phyloP scores from a whole-genome alignment of 2,329 filamentous ascomycete genomes.

The Bipolaris victoriae region DNA sequence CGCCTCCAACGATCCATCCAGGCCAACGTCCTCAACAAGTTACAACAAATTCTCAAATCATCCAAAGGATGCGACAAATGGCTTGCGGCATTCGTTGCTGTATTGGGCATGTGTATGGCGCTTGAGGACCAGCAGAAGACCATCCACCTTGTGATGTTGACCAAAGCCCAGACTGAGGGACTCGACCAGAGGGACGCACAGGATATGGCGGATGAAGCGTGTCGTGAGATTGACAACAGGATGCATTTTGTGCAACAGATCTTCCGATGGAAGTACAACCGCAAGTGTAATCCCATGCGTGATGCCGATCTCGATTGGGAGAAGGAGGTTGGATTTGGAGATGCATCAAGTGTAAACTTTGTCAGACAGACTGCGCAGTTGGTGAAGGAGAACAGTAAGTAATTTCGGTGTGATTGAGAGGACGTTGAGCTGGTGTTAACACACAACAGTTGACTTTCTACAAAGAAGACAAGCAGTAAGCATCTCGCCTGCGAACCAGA shows the following conservation, averaged over 20 bases:
- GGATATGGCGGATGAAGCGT: constrained; percentile 49
- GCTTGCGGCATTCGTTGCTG: constrained; percentile 54
- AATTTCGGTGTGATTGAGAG: neutral
- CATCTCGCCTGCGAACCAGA: constrained; percentile 48
- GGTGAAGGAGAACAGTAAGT: constrained; percentile 53
- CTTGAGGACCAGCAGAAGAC: constrained; percentile 57
- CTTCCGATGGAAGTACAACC: constrained; percentile 57
- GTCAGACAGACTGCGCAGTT: constrained; percentile 47
- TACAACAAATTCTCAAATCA: constrained; percentile 55
- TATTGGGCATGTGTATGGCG: constrained; percentile 56
- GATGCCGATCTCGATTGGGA: constrained; percentile 49
- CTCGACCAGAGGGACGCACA: constrained; percentile 35
- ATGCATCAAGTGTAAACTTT: constrained; percentile 46
- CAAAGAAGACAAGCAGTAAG: constrained; percentile 45
- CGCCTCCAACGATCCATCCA: constrained; percentile 52
- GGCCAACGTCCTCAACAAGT: constrained; percentile 52
- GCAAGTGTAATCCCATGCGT: constrained; percentile 50
- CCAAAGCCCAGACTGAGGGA: constrained; percentile 42
- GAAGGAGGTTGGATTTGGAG: constrained; percentile 45
- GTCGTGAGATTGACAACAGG: constrained; percentile 53
- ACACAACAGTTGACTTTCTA: constrained; percentile 48
- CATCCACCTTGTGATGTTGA: constrained; percentile 53
- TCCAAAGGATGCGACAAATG: constrained; percentile 54
- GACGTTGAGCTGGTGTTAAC: neutral
- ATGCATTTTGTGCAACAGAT: constrained; percentile 54